Conservation (phyloP, 2,329 filamentous ascomycete species). For the Remersonia thermophila region DNA sequence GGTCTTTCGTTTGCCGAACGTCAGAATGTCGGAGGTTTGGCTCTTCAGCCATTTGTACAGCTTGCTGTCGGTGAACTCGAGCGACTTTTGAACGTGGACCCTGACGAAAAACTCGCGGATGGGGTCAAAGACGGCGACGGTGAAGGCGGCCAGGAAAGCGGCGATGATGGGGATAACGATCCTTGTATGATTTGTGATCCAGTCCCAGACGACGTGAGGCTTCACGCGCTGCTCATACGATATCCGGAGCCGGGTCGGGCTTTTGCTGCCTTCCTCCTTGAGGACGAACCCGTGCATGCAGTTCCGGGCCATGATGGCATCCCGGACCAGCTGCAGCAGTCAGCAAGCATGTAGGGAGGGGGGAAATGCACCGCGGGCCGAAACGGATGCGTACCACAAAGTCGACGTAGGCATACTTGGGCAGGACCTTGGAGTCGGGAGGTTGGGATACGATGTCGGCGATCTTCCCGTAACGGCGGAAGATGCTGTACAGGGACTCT, state of each 20-base stretch:
- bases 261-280: constrained; percentile 57
- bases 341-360: too few species aligned
- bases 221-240: constrained; percentile 74
- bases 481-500: constrained; percentile 75
- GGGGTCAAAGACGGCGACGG: constrained; percentile 84
- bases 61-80: constrained; percentile 60
- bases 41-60: constrained; percentile 72
- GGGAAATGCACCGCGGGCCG: too few species aligned
- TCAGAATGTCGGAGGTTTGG: constrained; percentile 54
- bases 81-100: constrained; percentile 62
- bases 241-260: constrained; percentile 64
- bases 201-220: constrained; percentile 70
- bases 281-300: constrained; percentile 81
- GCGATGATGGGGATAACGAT: constrained; percentile 77
- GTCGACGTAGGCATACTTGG: constrained; percentile 68
- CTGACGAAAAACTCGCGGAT: constrained; percentile 90
- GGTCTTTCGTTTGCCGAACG: constrained; percentile 40
- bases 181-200: constrained; percentile 73
- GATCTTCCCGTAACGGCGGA: constrained; percentile 83
- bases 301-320: constrained; percentile 79
- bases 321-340: constrained; percentile 38
- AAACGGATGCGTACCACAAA: constrained; percentile 40
- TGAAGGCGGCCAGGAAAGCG: constrained; percentile 68
- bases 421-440: constrained; percentile 72
- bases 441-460: constrained; percentile 73